Base-by-base conservation (phyloP, 768 basidiomycete genomes). In the Tremella mesenterica region DNA sequence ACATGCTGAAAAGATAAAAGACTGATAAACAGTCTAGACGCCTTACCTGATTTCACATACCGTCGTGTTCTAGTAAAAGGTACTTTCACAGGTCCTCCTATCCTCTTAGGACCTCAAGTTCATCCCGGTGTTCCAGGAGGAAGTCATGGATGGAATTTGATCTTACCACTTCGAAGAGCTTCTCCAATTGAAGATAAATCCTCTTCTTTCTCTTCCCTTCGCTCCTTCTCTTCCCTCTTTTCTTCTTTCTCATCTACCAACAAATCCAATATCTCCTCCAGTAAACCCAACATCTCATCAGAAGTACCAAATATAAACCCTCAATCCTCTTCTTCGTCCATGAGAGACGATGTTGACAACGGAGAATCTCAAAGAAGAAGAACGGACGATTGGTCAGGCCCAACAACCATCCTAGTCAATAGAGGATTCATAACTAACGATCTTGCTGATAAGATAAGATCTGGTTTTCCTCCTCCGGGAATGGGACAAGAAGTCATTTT, bases 341-440 rank as follows among this genome's bases (percentile, higher is more conserved):
- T n/a, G n/a, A n/a, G n/a, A n/a, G n/a, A n/a, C n/a, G n/a, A n/a
- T n/a, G n/a, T n/a, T n/a, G n/a, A n/a, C n/a, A n/a, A n/a, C n/a
- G n/a, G n/a, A n/a, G n/a, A n/a, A n/a, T n/a, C n/a, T n/a, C n/a
- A n/a, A n/a, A n/a, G n/a, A n/a, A n/a, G n/a, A n/a, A n/a, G n/a
- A n/a, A n/a, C n/a, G n/a, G n/a, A n/a, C n/a, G n/a, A n/a, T n/a
- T n/a, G n/a, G n/a, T n/a, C n/a, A n/a, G n/a, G n/a, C n/a, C n/a
- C n/a, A n/a, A n/a, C n/a, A n/a, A 91, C 89, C 1, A 77, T 99
- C 29, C 77, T 97, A 20, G 85, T 99, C 47, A 88, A 97, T 74
- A 82, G 92, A 36, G 95, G 95, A 0, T 97, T 96, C 73, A 80
- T 99, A 23, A 70, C 79, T 36, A 77, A 56, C 18, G 63, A 64